Base-by-base conservation (phyloP, 164 flowering plant genomes). In the Kingdonia uniflora region DNA sequence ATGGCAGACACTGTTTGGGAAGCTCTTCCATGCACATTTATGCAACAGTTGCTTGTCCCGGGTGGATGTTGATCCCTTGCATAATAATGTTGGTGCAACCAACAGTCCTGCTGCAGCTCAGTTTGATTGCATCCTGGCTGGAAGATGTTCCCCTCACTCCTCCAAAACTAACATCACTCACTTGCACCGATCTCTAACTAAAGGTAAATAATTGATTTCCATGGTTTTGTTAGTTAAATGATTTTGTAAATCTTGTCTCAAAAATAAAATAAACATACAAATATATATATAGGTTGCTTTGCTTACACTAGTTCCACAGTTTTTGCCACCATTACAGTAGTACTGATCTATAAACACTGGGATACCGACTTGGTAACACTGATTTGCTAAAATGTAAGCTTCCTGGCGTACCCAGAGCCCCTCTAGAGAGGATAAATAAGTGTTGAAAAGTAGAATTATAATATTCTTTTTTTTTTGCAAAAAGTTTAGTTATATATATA, bases 351-450 rank as follows among this genome's bases (percentile, higher is more conserved):
- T 55, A 25, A 44, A 13, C 5, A 55, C 16, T 12, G 58, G 50
- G 41, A 71, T 65, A 2, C 57, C 1, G 5, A 60, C 59, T n/a
- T 29, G 16, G 0, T 1, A 14, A 78, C 23, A 0, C 2, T 50
- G 37, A 71, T 63, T 1, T 63, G n/a, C 14, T 68, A 14, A 49
- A 65, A 76, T 0, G 55, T 29, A 14, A 79, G 71, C 5, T 60
- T 62, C 44, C 64, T 75, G 0, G 74, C 84, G 61, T 50, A 70
- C 1, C 74, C 74, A 0, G 44, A 38, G 2, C 74, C 77, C 11
- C 72, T 71, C 77, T 73, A 21, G 2, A 49, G 6, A 41, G 12
- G 21, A 35, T 12, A 12, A 37, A 22, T 11, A 22, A 8, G 19
- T 19, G 37, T 17, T 12, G 17, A 2, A 23, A 55, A 22, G 11